These are phyloP conservation scores for Didymella arachidicola DNA, from an alignment of 2,329 filamentous ascomycete genomes.

Conservation along the genomic window DNA sequence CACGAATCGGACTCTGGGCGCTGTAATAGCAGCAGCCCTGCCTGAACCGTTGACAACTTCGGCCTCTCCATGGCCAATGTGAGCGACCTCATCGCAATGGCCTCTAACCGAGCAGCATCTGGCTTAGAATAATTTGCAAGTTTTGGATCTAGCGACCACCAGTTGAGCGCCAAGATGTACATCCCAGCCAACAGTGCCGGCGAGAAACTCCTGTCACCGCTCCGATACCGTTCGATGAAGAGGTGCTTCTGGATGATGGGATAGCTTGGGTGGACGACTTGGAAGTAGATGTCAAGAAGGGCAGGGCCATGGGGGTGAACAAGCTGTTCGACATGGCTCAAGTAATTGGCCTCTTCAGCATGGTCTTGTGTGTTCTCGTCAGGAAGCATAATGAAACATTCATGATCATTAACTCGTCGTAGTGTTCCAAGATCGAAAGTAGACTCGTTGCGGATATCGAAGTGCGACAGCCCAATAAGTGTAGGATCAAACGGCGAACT, in stretches of 20 bases:
- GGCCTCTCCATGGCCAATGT: constrained; percentile 80
- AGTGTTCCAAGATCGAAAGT: constrained; percentile 69
- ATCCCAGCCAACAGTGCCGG: constrained; percentile 80
- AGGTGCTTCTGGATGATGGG: constrained; percentile 83
- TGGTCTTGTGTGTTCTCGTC: constrained; percentile 76
- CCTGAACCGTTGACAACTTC: constrained; percentile 82
- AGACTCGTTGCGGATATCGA: constrained; percentile 83
- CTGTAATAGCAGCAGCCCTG: constrained; percentile 76
- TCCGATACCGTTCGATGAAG: constrained; percentile 79
- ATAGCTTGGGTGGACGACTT: constrained; percentile 79
- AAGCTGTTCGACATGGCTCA: constrained; percentile 76
- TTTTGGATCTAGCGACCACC: constrained; percentile 79
- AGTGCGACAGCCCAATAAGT: constrained; percentile 80
- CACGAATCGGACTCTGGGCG: constrained; percentile 80
- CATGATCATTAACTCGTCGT: constrained; percentile 76
- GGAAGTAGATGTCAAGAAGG: constrained; percentile 82
- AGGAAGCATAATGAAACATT: constrained; percentile 82
- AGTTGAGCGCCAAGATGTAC: constrained; percentile 86
- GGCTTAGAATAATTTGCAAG: constrained; percentile 71
- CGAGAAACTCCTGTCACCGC: constrained; percentile 75
- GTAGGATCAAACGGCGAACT: constrained; percentile 85
- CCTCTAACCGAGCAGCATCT: constrained; percentile 76
- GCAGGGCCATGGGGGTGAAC: constrained; percentile 79
- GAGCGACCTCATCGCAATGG: constrained; percentile 75
- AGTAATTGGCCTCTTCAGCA: constrained; percentile 72